Evolutionary conservation across 768 basidiomycete genomes (phyloP).

Genomic region (Clathrus columnatus): DNA sequence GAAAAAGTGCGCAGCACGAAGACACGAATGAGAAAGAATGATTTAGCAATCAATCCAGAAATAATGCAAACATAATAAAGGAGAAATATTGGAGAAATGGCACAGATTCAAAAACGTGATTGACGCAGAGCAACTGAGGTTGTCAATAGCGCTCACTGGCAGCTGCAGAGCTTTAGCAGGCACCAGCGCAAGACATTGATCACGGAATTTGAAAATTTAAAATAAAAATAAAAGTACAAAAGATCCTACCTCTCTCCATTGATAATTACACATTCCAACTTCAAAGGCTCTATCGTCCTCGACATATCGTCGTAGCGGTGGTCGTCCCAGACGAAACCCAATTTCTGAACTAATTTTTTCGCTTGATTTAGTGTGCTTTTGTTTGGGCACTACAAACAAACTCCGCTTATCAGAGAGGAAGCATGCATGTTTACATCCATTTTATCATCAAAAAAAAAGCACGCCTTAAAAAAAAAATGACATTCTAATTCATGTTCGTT

Average conservation of each 20-base stretch:
- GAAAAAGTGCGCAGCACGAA: constrained; percentile 8
- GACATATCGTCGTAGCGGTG: constrained; percentile 3
- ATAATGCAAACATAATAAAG: not conserved
- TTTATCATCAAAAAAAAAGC: not conserved
- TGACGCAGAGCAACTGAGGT: not conserved
- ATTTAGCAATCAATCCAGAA: not conserved
- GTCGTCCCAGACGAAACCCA: not conserved
- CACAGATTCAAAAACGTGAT: not conserved
- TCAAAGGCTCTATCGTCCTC: constrained; percentile 6
- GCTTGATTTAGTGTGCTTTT: not conserved
- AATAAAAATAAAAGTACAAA: not conserved
- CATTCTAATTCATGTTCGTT: not conserved
- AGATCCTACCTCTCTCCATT: not conserved
- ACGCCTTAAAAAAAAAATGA: not conserved
- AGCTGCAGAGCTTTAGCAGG: not conserved
- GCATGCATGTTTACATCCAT: too few relatives aligned
- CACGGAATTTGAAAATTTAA: not conserved
- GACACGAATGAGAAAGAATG: not conserved
- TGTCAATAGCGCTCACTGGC: not conserved
- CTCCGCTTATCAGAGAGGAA: constrained; percentile 2
- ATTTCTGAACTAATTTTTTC: not conserved
- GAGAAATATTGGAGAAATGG: not conserved
- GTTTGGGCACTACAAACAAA: constrained; percentile 7
- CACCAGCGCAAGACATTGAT: too few relatives aligned
- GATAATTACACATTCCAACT: not conserved